These are phyloP conservation scores for Penicillium paradoxum DNA, from an alignment of 495 filamentous ascomycete species.

Conservation along the genomic window DNA sequence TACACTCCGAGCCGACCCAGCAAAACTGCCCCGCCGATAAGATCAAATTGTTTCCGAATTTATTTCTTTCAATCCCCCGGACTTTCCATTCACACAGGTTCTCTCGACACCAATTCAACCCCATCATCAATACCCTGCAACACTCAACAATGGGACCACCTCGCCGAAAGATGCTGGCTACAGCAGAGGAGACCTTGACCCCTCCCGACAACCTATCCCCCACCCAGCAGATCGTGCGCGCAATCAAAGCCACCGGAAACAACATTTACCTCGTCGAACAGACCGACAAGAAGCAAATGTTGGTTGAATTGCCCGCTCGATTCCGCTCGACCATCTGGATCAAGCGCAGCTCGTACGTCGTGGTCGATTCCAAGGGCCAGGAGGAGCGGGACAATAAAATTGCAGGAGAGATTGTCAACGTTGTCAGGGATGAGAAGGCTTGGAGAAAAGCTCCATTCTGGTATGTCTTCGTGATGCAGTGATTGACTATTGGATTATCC, in stretches of 20 bases:
- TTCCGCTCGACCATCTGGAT: slow-evolving; percentile 93
- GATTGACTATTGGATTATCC: neutral
- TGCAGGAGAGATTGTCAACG: slow-evolving; percentile 83
- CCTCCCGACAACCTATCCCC: slow-evolving; percentile 63
- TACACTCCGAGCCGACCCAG: no score
- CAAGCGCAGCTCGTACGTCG: slow-evolving; percentile 76
- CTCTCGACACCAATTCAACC: neutral
- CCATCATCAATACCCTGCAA: neutral
- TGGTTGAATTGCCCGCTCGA: slow-evolving; percentile 72
- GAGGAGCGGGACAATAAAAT: slow-evolving; percentile 73
- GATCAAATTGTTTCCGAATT: slow-evolving; percentile 19
- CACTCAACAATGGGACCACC: slow-evolving; percentile 59
- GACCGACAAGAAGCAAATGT: slow-evolving; percentile 46
- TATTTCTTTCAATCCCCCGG: neutral
- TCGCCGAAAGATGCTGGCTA: slow-evolving; percentile 67
- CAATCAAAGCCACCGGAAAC: slow-evolving; percentile 80
- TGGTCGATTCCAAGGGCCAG: slow-evolving; percentile 67
- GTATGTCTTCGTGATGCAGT: slow-evolving; percentile 45
- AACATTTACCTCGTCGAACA: slow-evolving; percentile 73
- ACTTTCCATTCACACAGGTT: neutral
- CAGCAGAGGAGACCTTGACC: slow-evolving; percentile 66
- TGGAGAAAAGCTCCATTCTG: slow-evolving; percentile 93
- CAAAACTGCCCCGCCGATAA: slow-evolving; percentile 22
- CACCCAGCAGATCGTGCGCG: slow-evolving; percentile 65
- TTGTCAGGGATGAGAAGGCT: slow-evolving; percentile 82